Conservation (phyloP, 78 protist species). For the Dictyostelium capitatum region DNA sequence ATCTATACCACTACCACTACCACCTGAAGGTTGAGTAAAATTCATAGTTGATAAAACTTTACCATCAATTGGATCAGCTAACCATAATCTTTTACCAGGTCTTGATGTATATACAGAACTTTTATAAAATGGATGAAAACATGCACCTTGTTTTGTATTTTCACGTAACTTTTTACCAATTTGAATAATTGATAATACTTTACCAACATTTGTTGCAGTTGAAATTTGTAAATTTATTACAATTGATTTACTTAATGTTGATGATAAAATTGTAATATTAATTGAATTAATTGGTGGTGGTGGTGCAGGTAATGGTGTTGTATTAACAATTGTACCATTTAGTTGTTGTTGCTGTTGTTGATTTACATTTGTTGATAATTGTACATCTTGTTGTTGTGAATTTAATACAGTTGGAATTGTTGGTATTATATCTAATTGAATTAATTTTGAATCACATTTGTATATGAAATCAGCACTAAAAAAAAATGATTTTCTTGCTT, state of each 20-base stretch:
- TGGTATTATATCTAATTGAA: constrained; percentile 44
- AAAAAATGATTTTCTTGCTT: constrained; percentile 55
- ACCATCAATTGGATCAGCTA: constrained; percentile 67
- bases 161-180: constrained; percentile 70
- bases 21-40: constrained; percentile 10
- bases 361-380: not conserved
- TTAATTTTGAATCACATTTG: constrained; percentile 32
- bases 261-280: constrained; percentile 8
- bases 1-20: constrained; percentile 31
- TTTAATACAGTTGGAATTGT: not conserved
- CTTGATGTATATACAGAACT: constrained; percentile 45
- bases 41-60: constrained; percentile 69
- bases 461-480: constrained; percentile 23
- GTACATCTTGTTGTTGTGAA: not conserved
- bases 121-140: constrained; percentile 53
- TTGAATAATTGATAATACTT: not conserved
- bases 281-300: not conserved
- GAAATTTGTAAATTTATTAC: constrained; percentile 31
- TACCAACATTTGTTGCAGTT: not conserved
- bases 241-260: constrained; percentile 46
- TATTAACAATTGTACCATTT: not conserved
- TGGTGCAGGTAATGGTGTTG: not conserved
- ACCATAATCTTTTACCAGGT: constrained; percentile 71
- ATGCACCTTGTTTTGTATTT: constrained; percentile 78
- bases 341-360: not conserved